Percentiles rank a stretch among this genome's conserved stretches.
Conservation (phyloP, 176 grass and related monocot species). For the Rhynchospora pubera region DNA sequence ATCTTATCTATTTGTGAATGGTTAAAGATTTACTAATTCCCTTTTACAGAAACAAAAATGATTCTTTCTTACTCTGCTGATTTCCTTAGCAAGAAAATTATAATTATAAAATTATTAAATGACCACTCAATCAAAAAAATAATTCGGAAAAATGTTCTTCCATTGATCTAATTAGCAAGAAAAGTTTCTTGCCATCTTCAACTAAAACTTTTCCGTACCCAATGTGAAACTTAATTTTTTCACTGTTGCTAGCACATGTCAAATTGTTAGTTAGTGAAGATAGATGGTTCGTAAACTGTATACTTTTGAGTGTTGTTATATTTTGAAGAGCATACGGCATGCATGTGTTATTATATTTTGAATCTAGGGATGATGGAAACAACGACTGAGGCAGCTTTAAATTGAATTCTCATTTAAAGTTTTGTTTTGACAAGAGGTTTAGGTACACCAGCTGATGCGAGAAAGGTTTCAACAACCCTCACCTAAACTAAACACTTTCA, state of each 20-base stretch:
- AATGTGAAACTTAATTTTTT: neutral
- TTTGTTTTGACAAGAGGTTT: conserved; percentile 16
- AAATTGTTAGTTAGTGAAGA: too few relatives aligned
- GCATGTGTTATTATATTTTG: too few relatives aligned
- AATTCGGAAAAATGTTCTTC: too few relatives aligned
- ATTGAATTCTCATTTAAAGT: neutral
- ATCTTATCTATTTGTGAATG: neutral
- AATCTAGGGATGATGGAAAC: neutral
- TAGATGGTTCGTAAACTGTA: too few relatives aligned
- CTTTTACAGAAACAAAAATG: neutral
- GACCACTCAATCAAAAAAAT: too few relatives aligned
- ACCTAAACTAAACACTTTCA: conserved; percentile 53
- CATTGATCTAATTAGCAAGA: too few relatives aligned
- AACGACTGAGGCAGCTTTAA: neutral
- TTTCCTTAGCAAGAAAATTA: too few relatives aligned
- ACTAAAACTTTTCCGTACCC: neutral
- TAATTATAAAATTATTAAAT: too few relatives aligned
- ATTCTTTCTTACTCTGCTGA: neutral
- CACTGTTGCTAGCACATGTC: neutral
- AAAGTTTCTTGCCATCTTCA: neutral
- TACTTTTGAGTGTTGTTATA: too few relatives aligned
- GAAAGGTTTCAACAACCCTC: conserved; percentile 43
- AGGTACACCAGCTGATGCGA: conserved; percentile 36
- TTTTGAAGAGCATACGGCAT: too few relatives aligned
- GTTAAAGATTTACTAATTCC: neutral